These are phyloP conservation scores for Simplicillium sp. DNA, from an alignment of 2,329 filamentous ascomycete species.

Conservation along the genomic window DNA sequence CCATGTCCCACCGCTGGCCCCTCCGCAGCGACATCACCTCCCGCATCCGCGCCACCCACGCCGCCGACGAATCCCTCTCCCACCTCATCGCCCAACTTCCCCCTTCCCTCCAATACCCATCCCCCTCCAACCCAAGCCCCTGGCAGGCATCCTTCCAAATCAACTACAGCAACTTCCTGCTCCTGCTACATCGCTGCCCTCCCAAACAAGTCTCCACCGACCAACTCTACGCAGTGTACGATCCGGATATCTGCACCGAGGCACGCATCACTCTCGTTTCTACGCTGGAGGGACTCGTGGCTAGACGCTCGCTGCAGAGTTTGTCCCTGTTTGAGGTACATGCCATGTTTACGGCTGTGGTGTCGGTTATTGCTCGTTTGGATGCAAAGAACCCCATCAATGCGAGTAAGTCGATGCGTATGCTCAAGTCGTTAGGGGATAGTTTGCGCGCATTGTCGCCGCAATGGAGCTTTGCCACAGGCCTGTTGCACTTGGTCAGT, in stretches of 20 bases:
- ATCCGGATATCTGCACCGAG: conserved; percentile 17
- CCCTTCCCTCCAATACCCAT: conserved; percentile 12
- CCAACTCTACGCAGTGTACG: background rate
- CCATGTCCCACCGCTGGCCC: conserved; percentile 16
- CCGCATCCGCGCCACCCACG: conserved; percentile 14
- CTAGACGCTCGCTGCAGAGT: conserved; percentile 11
- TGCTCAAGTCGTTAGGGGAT: conserved; percentile 17
- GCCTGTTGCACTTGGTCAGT: conserved; percentile 20
- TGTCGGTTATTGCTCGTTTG: conserved; percentile 17
- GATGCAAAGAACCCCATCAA: conserved; percentile 19
- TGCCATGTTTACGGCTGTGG: conserved; percentile 19
- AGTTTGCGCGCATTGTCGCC: conserved; percentile 16
- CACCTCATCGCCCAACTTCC: conserved; percentile 19
- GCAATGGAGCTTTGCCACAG: conserved; percentile 21
- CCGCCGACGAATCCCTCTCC: conserved; percentile 21
- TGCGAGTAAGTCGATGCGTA: conserved; percentile 17
- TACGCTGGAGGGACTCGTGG: conserved; percentile 18
- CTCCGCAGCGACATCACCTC: background rate
- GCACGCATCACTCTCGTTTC: conserved; percentile 16
- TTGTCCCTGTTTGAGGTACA: conserved; percentile 19
- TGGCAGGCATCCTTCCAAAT: conserved; percentile 23
- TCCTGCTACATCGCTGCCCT: conserved; percentile 21
- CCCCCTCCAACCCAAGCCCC: conserved; percentile 10
- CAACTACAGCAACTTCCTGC: conserved; percentile 23
- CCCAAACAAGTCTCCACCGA: conserved; percentile 6